Percentiles rank a stretch among this genome's conserved stretches.
Evolutionary conservation across 116 monocot genomes (phyloP).

Genomic region (Posidonia oceanica): DNA sequence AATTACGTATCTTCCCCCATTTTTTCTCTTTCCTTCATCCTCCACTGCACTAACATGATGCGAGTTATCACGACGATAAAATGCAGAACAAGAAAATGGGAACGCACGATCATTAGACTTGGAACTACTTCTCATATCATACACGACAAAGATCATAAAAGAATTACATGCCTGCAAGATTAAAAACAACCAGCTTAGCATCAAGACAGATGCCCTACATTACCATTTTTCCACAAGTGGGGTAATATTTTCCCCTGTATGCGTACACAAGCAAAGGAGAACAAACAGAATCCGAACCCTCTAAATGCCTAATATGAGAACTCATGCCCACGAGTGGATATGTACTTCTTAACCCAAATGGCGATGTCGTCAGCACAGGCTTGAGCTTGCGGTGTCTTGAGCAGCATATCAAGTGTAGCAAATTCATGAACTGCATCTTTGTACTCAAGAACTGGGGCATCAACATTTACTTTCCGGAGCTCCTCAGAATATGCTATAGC

Average conservation of each 20-base stretch:
- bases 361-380: slow-evolving; percentile 91
- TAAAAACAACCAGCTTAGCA: slow-evolving; percentile 7
- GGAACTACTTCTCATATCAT: slow-evolving; percentile 5
- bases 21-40: too few species aligned
- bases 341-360: slow-evolving; percentile 93
- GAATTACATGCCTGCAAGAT: slow-evolving; percentile 11
- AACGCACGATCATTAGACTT: too few species aligned
- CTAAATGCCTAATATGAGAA: slow-evolving; percentile 63
- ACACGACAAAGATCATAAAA: slow-evolving; percentile 12
- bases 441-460: slow-evolving; percentile 88
- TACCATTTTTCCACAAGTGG: background rate
- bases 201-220: background rate
- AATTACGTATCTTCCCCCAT: too few species aligned
- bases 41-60: too few species aligned
- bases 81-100: too few species aligned
- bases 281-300: background rate
- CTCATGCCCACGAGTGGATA: slow-evolving; percentile 79
- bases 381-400: slow-evolving; percentile 79
- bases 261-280: background rate
- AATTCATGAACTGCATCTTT: slow-evolving; percentile 91
- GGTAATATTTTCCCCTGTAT: background rate
- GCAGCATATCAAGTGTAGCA: slow-evolving; percentile 76
- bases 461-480: slow-evolving; percentile 88
- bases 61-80: too few species aligned
- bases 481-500: slow-evolving; percentile 90